A percentile compares a stretch with the other conserved stretches of the same genome.
Evolutionary conservation across 208 protist genomes (phyloP).

Genomic region (Lotmaria passim): DNA sequence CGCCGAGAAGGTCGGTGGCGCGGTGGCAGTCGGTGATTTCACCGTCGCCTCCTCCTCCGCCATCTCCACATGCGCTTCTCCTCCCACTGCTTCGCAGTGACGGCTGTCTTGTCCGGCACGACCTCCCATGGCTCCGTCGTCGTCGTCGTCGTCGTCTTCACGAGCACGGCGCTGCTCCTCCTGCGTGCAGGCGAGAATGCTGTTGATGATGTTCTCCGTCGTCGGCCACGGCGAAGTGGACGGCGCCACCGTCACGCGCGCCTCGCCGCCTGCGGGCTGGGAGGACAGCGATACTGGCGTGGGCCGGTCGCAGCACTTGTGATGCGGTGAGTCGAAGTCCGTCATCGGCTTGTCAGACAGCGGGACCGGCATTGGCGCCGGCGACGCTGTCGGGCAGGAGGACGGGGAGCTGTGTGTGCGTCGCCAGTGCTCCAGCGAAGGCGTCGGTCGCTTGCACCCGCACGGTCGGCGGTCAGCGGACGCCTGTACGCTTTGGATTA

Average conservation of each 20-base stretch:
- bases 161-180: slow-evolving; percentile 31
- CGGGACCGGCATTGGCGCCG: slow-evolving; percentile 18
- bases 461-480: slow-evolving; percentile 39
- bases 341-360: slow-evolving; percentile 19
- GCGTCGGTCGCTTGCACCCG: slow-evolving; percentile 32
- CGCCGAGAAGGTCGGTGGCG: too few species aligned
- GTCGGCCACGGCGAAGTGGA: slow-evolving; percentile 52
- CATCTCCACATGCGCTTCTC: background rate
- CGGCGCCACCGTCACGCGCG: slow-evolving; percentile 7
- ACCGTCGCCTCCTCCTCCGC: background rate
- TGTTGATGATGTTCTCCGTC: slow-evolving; percentile 45
- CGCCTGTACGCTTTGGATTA: slow-evolving; percentile 43
- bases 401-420: background rate
- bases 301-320: slow-evolving; percentile 36
- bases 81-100: background rate
- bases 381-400: slow-evolving; percentile 12
- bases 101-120: slow-evolving; percentile 25
- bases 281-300: slow-evolving; percentile 35
- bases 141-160: background rate
- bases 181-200: slow-evolving; percentile 30
- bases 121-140: too few species aligned
- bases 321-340: slow-evolving; percentile 11
- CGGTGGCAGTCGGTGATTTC: too few species aligned
- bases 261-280: slow-evolving; percentile 28
- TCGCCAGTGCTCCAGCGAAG: slow-evolving; percentile 18